Evolutionary conservation across 768 basidiomycete genomes (phyloP).

Genomic region (Leucosporidium creatinivorum): DNA sequence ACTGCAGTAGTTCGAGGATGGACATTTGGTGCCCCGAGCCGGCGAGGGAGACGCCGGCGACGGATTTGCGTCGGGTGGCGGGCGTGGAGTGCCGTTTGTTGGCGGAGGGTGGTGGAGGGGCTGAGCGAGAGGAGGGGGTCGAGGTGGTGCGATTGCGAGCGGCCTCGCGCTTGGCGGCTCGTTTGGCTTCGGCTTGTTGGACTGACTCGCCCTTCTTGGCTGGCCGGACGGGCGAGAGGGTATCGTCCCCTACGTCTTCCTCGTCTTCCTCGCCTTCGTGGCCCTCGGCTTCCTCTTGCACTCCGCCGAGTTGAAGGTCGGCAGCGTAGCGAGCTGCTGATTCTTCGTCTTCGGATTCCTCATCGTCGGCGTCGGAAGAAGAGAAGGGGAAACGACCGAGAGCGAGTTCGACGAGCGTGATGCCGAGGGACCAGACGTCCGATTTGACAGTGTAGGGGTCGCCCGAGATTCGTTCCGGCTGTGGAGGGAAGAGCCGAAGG

Average conservation of each 20-base stretch:
- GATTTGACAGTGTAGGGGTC: conserved; percentile 98
- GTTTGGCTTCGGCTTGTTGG: conserved; percentile 25
- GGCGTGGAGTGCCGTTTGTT: conserved; percentile 38
- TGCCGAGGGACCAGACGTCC: conserved; percentile 97
- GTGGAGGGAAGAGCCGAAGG: conserved; percentile 18
- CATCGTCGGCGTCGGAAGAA: conserved; percentile 41
- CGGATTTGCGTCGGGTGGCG: conserved; percentile 54
- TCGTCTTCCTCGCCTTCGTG: conserved; percentile 3
- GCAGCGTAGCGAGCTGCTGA: conserved; percentile 2
- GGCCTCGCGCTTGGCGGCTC: conserved; percentile 23
- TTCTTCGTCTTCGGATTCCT: conserved; percentile 52
- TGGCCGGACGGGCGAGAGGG: conserved; percentile 31
- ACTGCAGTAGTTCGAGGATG: conserved; percentile 90
- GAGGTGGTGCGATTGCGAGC: not conserved
- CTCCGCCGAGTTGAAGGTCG: conserved; percentile 47
- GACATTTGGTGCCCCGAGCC: conserved; percentile 97
- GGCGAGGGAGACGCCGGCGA: conserved; percentile 83
- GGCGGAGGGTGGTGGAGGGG: conserved; percentile 43
- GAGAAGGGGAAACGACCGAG: conserved; percentile 96
- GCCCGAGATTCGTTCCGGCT: conserved; percentile 99
- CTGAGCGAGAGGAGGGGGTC: conserved; percentile 39
- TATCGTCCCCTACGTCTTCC: conserved; percentile 50
- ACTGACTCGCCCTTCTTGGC: conserved; percentile 24
- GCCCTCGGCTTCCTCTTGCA: conserved; percentile 38
- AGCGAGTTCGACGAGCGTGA: conserved; percentile 92